phyloP scores from a whole-genome alignment of 2,329 filamentous ascomycete species.

The Dactylonectria estremocensis region DNA sequence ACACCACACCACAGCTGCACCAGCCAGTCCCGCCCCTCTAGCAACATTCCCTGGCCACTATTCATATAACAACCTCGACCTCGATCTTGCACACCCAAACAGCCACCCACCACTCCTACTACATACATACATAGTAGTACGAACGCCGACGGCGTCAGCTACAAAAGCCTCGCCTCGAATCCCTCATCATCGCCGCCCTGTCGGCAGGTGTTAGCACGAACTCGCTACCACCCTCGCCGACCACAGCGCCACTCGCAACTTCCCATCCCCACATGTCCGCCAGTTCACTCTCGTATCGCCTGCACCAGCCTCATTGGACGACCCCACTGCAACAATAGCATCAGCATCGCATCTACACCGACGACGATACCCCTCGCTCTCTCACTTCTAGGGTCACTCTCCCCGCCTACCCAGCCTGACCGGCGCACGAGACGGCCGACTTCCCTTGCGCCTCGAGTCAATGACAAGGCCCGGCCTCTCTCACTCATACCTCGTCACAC shows the following conservation, averaged over 20 bases:
- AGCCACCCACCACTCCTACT: background rate
- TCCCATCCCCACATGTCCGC: slow-evolving; percentile 48
- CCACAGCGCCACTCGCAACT: slow-evolving; percentile 45
- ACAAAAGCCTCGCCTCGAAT: background rate
- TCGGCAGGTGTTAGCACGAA: slow-evolving; percentile 29
- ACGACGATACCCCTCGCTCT: slow-evolving; percentile 36
- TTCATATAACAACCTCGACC: slow-evolving; percentile 27
- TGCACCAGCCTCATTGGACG: slow-evolving; percentile 49
- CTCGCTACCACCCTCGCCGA: slow-evolving; percentile 34
- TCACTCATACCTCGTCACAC: slow-evolving; percentile 22
- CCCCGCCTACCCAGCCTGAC: slow-evolving; percentile 33
- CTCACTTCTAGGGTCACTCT: slow-evolving; percentile 28
- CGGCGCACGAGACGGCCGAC: slow-evolving; percentile 37
- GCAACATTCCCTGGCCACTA: slow-evolving; percentile 32
- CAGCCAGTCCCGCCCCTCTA: slow-evolving; percentile 38
- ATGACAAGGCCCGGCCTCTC: slow-evolving; percentile 47
- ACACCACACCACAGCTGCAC: slow-evolving; percentile 36
- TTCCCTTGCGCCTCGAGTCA: slow-evolving; percentile 42
- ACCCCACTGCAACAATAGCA: slow-evolving; percentile 46
- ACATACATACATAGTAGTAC: background rate
- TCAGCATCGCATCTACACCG: slow-evolving; percentile 39
- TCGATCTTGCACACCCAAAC: slow-evolving; percentile 20
- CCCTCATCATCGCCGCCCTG: slow-evolving; percentile 5
- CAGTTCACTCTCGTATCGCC: slow-evolving; percentile 49
- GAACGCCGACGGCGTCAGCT: slow-evolving; percentile 14